These are phyloP conservation scores for Fusarium chaquense DNA, from an alignment of 2,329 filamentous ascomycete species.

Conservation along the genomic window DNA sequence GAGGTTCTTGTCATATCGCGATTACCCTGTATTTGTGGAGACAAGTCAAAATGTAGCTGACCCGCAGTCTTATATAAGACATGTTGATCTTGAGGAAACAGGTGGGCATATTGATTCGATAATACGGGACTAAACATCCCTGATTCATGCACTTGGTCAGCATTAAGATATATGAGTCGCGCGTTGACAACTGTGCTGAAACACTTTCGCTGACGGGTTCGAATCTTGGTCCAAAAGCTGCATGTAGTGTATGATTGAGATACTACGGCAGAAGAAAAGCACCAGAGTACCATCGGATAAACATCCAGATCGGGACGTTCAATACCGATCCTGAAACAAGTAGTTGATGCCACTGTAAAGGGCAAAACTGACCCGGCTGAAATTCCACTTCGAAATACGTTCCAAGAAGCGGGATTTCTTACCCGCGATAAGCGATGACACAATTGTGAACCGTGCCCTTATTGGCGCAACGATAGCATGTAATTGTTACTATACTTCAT, in stretches of 20 bases:
- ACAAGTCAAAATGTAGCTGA: no score
- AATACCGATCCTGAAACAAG: not conserved
- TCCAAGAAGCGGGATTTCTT: not conserved
- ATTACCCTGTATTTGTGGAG: no score
- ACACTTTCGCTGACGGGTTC: not conserved
- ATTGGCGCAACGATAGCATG: constrained; percentile 3
- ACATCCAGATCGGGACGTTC: not conserved
- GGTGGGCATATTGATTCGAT: not conserved
- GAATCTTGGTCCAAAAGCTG: not conserved
- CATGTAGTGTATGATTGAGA: not conserved
- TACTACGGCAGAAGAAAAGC: constrained; percentile 9
- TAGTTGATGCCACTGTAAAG: not conserved
- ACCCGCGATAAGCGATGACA: not conserved
- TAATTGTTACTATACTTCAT: not conserved
- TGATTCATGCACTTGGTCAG: not conserved
- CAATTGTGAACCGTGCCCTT: not conserved
- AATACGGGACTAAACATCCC: not conserved
- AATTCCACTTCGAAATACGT: constrained; percentile 10
- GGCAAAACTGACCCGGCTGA: accelerated
- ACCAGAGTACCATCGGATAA: constrained; percentile 7
- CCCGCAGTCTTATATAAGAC: not conserved
- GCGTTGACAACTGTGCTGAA: not conserved
- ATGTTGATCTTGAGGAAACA: not conserved
- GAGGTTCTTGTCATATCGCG: no score
- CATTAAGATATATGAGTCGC: accelerated